Percentiles rank a stretch among this genome's conserved stretches.
These are phyloP conservation scores for Murraya koenigii DNA, from an alignment of 345 rosid species.

Conservation along the genomic window DNA sequence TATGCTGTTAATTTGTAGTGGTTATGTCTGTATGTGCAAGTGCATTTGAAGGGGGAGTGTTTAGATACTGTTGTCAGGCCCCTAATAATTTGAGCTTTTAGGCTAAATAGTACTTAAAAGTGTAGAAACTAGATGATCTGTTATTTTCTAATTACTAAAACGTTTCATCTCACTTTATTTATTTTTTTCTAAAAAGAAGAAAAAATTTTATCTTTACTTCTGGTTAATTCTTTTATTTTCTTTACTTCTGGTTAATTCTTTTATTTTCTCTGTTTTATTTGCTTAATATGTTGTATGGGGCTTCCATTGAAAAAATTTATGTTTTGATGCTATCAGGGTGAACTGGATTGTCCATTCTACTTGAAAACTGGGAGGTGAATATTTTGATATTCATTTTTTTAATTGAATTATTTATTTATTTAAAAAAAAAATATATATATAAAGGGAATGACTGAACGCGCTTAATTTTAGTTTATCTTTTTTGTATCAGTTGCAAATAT, in stretches of 20 bases:
- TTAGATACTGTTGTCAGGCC: neutral
- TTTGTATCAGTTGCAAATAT: conserved; percentile 76
- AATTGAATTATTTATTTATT: too few relatives aligned
- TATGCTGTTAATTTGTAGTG: neutral
- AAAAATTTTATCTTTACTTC: neutral
- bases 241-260: neutral
- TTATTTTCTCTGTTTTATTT: neutral
- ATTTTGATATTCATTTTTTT: neutral
- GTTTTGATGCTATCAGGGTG: conserved; percentile 58
- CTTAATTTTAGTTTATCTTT: conserved; percentile 14
- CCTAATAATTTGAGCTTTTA: neutral
- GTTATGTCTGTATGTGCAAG: neutral
- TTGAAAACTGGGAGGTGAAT: conserved; percentile 90
- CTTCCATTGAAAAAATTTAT: neutral
- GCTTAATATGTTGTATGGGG: neutral
- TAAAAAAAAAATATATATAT: neutral
- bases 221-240: conserved; percentile 1
- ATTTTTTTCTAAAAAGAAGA: neutral
- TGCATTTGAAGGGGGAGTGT: neutral
- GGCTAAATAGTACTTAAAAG: neutral
- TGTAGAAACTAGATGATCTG: neutral
- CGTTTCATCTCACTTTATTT: neutral
- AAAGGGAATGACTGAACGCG: neutral
- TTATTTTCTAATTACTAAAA: neutral
- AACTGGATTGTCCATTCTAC: conserved; percentile 92